Percentiles rank a stretch among this genome's conserved stretches.
phyloP scores from a whole-genome alignment of 225 moss, liverwort and hornwort genomes.

The Straminergon stramineum region DNA sequence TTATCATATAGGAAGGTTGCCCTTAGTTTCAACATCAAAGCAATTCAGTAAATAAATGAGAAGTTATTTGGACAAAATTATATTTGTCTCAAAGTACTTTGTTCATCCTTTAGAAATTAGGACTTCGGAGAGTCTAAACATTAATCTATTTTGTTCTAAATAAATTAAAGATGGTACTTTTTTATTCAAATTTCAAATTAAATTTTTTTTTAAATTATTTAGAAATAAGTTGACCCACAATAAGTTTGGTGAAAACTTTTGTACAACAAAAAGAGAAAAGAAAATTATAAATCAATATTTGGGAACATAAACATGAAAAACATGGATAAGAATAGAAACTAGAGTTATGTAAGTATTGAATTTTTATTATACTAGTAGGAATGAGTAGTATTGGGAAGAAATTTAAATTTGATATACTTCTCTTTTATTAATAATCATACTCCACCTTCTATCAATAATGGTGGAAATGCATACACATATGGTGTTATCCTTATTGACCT shows the following conservation, averaged over 20 bases:
- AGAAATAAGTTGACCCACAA: background rate
- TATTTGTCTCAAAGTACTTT: background rate
- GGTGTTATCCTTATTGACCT: accelerated
- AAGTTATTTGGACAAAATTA: background rate
- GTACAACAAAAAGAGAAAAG: accelerated
- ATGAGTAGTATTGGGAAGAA: background rate
- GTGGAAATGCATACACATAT: accelerated
- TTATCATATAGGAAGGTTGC: background rate
- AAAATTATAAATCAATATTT: background rate
- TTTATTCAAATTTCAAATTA: background rate
- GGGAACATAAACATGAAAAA: background rate
- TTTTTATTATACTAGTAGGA: accelerated
- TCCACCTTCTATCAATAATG: background rate
- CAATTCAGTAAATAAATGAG: accelerated
- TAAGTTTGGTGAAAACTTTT: background rate
- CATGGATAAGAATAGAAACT: background rate
- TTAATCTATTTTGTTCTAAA: background rate
- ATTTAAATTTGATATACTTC: background rate
- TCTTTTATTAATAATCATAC: background rate
- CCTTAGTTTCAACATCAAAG: background rate
- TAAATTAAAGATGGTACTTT: background rate
- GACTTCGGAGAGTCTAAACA: background rate
- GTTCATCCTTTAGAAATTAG: background rate
- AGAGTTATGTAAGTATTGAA: accelerated
- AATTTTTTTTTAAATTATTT: no score